These are phyloP conservation scores for Rheum nobile DNA, from an alignment of 148 eudicot species.

Conservation along the genomic window DNA sequence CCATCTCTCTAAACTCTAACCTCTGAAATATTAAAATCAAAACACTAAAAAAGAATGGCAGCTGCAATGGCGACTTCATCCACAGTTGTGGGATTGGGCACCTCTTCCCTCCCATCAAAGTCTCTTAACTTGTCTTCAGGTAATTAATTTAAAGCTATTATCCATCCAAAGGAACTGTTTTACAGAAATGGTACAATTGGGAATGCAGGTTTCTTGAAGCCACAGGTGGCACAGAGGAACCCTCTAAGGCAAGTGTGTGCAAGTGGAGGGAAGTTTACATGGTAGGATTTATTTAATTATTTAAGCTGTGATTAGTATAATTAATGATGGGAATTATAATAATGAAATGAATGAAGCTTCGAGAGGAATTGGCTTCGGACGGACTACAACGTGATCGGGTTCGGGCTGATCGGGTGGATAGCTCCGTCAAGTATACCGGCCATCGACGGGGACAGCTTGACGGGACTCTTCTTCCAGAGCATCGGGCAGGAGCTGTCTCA, in stretches of 20 bases:
- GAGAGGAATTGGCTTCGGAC: slow-evolving; percentile 76
- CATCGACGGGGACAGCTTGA: slow-evolving; percentile 78
- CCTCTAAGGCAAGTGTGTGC: slow-evolving; percentile 45
- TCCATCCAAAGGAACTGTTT: not conserved
- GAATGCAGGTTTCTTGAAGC: slow-evolving; percentile 60
- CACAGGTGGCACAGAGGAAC: slow-evolving; percentile 52
- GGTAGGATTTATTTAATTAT: slow-evolving; percentile 27
- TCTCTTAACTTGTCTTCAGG: slow-evolving; percentile 34
- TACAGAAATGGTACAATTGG: not conserved
- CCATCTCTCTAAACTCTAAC: not conserved
- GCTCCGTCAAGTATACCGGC: slow-evolving; percentile 94
- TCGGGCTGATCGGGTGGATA: slow-evolving; percentile 92
- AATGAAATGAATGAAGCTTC: slow-evolving; percentile 28
- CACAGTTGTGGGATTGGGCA: slow-evolving; percentile 56
- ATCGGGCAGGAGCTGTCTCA: slow-evolving; percentile 83
- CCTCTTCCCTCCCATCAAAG: slow-evolving; percentile 32
- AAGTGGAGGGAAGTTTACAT: slow-evolving; percentile 57
- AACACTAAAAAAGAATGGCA: slow-evolving; percentile 31
- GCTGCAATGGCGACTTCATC: slow-evolving; percentile 40
- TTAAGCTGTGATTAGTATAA: not conserved
- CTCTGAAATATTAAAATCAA: not conserved
- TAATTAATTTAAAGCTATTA: not conserved
- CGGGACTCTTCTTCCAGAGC: slow-evolving; percentile 81
- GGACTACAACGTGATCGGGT: slow-evolving; percentile 90
- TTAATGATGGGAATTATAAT: not conserved